Conservation (phyloP, 306 rosid genomes). For the Gastrolobium villosum region DNA sequence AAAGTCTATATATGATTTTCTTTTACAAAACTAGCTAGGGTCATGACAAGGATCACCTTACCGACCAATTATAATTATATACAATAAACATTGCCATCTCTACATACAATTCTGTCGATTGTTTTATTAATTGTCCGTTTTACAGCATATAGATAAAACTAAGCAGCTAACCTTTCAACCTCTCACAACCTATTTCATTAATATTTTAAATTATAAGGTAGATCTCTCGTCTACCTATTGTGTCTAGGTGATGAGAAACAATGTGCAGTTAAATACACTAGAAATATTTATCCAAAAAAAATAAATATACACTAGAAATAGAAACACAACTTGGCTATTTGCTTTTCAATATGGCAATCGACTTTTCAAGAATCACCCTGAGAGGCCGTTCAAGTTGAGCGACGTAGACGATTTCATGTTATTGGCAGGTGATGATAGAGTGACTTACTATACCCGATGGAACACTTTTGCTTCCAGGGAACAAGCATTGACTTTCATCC, state of each 20-base stretch:
- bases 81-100: background rate
- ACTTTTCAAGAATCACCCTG: constrained; percentile 47
- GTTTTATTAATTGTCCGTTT: background rate
- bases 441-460: constrained; percentile 48
- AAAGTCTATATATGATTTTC: no score
- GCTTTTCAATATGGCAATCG: constrained; percentile 41
- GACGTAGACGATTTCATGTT: constrained; percentile 65
- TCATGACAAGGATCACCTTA: background rate
- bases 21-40: no score
- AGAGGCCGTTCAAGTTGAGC: constrained; percentile 54
- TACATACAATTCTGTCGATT: background rate
- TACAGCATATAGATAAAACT: background rate
- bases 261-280: background rate
- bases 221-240: no score
- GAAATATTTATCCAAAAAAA: no score
- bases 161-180: background rate
- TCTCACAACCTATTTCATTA: background rate
- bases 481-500: constrained; percentile 63
- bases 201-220: background rate
- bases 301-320: background rate
- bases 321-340: background rate
- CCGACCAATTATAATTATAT: background rate
- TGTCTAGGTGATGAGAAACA: background rate
- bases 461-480: constrained; percentile 59
- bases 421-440: constrained; percentile 64